These are phyloP conservation scores for Ceratobasidium sp. DNA, from an alignment of 1,284 basidiomycete species.

Conservation along the genomic window DNA sequence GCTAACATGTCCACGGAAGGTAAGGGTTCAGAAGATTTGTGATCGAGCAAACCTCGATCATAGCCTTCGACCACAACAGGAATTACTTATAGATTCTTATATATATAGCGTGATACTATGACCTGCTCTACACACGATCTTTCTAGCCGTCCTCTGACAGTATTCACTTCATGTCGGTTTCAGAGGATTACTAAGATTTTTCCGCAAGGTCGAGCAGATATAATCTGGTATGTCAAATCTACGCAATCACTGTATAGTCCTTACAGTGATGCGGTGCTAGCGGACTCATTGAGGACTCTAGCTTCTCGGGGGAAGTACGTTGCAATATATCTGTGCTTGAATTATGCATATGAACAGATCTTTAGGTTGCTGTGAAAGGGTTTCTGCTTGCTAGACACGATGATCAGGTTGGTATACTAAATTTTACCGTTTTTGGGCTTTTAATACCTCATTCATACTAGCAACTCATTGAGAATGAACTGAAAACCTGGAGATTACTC, in stretches of 20 bases:
- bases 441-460: neutral
- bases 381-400: neutral
- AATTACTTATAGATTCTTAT: too few relatives aligned
- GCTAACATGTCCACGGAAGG: too few relatives aligned
- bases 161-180: slow-evolving; percentile 15
- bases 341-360: neutral
- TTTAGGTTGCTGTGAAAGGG: slow-evolving; percentile 30
- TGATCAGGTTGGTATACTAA: neutral
- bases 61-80: too few relatives aligned
- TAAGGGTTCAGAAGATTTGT: too few relatives aligned
- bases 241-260: neutral
- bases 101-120: neutral
- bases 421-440: neutral
- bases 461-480: slow-evolving; percentile 25
- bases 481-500: slow-evolving; percentile 18
- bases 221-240: slow-evolving; percentile 9
- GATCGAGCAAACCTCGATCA: too few relatives aligned
- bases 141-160: neutral
- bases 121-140: neutral
- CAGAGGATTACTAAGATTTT: slow-evolving; percentile 4
- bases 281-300: neutral
- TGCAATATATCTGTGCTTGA: neutral
- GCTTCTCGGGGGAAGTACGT: neutral
- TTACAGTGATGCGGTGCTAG: neutral
- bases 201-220: neutral